Conservation (phyloP, 2,329 filamentous ascomycete genomes). For the Biscogniauxia mediterranea region DNA sequence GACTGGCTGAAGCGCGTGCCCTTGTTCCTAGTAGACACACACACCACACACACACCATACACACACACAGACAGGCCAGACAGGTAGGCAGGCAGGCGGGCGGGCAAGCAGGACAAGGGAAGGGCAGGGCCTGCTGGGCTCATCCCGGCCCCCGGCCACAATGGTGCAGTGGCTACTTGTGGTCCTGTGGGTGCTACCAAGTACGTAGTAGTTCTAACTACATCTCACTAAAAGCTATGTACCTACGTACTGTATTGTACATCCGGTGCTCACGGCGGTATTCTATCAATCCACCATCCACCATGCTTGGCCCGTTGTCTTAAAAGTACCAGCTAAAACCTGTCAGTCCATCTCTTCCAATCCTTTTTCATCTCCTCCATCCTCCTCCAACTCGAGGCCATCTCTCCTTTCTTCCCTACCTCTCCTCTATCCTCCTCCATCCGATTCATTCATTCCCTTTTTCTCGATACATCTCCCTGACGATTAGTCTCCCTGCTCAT, state of each 20-base stretch:
- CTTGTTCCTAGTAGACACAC: neutral
- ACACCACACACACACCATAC: too few species aligned
- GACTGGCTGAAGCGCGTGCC: neutral
- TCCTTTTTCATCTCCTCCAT: slow-evolving; percentile 54
- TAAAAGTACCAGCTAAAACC: slow-evolving; percentile 42
- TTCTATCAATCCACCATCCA: slow-evolving; percentile 6
- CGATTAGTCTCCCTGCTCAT: slow-evolving; percentile 44
- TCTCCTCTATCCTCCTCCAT: slow-evolving; percentile 39
- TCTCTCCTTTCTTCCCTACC: slow-evolving; percentile 36
- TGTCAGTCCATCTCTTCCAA: slow-evolving; percentile 46
- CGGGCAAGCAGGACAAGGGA: slow-evolving; percentile 1
- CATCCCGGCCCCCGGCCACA: slow-evolving; percentile 19
- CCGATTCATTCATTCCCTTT: slow-evolving; percentile 55
- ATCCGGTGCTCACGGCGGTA: slow-evolving; percentile 8
- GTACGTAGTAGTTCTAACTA: neutral
- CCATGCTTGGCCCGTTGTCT: slow-evolving; percentile 34
- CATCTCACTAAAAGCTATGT: neutral
- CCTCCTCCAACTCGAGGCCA: slow-evolving; percentile 52
- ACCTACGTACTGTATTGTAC: neutral
- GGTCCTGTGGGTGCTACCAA: slow-evolving; percentile 2
- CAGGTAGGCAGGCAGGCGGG: neutral
- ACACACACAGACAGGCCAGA: neutral
- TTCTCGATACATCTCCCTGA: slow-evolving; percentile 35
- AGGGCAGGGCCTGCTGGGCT: slow-evolving; percentile 10
- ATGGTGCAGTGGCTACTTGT: slow-evolving; percentile 8